Conservation (phyloP, 108 stramenopile genomes). For the Nannochloropsis salina region DNA sequence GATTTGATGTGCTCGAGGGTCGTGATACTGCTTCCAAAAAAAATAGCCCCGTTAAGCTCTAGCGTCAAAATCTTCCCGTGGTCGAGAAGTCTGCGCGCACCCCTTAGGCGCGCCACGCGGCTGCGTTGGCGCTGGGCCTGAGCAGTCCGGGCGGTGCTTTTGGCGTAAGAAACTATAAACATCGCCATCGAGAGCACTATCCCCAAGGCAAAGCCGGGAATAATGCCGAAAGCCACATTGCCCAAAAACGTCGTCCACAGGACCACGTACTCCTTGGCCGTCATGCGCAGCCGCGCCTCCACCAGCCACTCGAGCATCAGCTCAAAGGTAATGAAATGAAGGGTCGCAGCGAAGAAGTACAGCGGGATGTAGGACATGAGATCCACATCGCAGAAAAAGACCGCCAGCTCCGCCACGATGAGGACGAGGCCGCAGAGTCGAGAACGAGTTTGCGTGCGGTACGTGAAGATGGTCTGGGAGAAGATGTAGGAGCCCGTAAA, state of each 20-base stretch:
- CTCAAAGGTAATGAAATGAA: conserved; percentile 86
- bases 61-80: conserved; percentile 14
- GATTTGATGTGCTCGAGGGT: conserved; percentile 30
- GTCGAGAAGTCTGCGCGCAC: conserved; percentile 29
- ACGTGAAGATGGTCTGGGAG: conserved; percentile 85
- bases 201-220: conserved; percentile 74
- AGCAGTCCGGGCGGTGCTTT: not conserved
- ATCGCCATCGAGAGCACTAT: conserved; percentile 44
- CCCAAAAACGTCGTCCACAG: conserved; percentile 71
- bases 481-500: conserved; percentile 94
- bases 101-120: conserved; percentile 30
- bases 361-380: conserved; percentile 75
- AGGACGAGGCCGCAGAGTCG: conserved; percentile 74
- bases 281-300: conserved; percentile 73
- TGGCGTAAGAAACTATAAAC: conserved; percentile 44
- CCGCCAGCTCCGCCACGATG: conserved; percentile 60
- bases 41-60: conserved; percentile 36
- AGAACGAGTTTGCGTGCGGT: conserved; percentile 71
- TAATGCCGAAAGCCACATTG: conserved; percentile 73
- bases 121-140: conserved; percentile 21
- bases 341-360: conserved; percentile 83
- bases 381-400: conserved; percentile 67
- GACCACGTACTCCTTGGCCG: conserved; percentile 66
- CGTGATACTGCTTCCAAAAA: conserved; percentile 38
- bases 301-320: conserved; percentile 88